Percentiles rank a stretch among this genome's conserved stretches.
Conservation (phyloP, 768 basidiomycete genomes). For the Hemileccinum impolitum region DNA sequence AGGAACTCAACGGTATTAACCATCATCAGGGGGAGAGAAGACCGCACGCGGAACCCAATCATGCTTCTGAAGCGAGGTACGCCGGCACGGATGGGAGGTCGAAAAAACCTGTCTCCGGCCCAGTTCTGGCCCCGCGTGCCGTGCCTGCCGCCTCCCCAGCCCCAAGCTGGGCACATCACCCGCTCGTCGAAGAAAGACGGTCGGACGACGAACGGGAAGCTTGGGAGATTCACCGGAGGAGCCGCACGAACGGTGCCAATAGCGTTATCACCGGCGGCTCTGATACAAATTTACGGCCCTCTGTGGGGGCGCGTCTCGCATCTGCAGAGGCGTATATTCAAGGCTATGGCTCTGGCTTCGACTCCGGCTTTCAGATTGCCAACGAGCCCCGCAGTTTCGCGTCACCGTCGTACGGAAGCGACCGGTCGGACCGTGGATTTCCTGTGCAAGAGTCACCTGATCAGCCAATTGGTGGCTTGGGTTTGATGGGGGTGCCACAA, state of each 20-base stretch:
- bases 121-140: conserved; percentile 31
- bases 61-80: conserved; percentile 8
- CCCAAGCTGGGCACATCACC: conserved; percentile 30
- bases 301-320: conserved; percentile 21
- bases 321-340: conserved; percentile 36
- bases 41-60: conserved; percentile 10
- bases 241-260: conserved; percentile 11
- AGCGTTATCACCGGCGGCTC: not conserved
- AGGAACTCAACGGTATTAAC: conserved; percentile 12
- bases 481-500: conserved; percentile 26
- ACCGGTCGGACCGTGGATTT: conserved; percentile 22
- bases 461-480: conserved; percentile 21
- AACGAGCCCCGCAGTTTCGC: conserved; percentile 14
- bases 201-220: conserved; percentile 30
- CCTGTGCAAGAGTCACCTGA: conserved; percentile 31
- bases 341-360: conserved; percentile 37
- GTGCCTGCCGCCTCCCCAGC: conserved; percentile 23
- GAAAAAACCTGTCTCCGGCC: conserved; percentile 28
- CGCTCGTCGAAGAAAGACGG: conserved; percentile 27
- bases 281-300: conserved; percentile 2
- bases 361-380: conserved; percentile 23
- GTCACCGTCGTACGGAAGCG: conserved; percentile 21
- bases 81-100: conserved; percentile 18
- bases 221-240: conserved; percentile 2
- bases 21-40: conserved; percentile 16